Percentiles rank a stretch among this genome's conserved stretches.
phyloP scores from a whole-genome alignment of 2,329 filamentous ascomycete species.

The Colletotrichum filicis region DNA sequence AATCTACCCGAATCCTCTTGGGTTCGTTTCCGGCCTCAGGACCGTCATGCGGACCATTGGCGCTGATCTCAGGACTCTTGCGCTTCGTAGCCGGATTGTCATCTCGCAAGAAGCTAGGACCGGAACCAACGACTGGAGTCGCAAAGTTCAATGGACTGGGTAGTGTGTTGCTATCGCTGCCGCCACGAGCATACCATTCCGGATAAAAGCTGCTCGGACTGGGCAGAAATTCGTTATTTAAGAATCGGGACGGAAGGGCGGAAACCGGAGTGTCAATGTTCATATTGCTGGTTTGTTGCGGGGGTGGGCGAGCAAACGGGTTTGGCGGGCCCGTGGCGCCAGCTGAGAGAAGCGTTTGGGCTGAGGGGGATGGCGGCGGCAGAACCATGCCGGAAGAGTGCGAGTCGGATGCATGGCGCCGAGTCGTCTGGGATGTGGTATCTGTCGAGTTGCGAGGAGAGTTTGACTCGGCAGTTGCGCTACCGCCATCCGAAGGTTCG shows the following conservation, averaged over 20 bases:
- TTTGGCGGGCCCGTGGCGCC: conserved; percentile 94
- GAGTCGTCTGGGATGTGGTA: conserved; percentile 65
- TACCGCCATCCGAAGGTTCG: conserved; percentile 82
- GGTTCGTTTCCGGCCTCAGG: conserved; percentile 57
- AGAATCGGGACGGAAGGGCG: conserved; percentile 89
- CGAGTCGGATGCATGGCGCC: conserved; percentile 60
- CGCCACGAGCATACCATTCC: conserved; percentile 82
- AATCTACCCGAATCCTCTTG: conserved; percentile 65
- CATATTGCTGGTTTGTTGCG: conserved; percentile 69
- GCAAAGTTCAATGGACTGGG: conserved; percentile 94
- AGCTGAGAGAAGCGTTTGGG: conserved; percentile 85
- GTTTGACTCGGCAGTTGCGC: conserved; percentile 77
- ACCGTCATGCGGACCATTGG: conserved; percentile 52
- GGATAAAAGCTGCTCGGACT: conserved; percentile 94
- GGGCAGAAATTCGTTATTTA: conserved; percentile 87
- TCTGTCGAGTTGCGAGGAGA: conserved; percentile 70
- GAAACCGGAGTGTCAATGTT: conserved; percentile 81
- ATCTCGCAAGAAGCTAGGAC: conserved; percentile 72
- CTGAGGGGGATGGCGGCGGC: conserved; percentile 92
- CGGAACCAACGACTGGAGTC: conserved; percentile 76
- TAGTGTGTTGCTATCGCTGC: conserved; percentile 83
- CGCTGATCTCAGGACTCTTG: conserved; percentile 65
- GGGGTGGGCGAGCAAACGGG: conserved; percentile 89
- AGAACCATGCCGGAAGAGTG: conserved; percentile 77
- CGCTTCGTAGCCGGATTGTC: conserved; percentile 60